Conservation (phyloP, 805 yeast genomes). For the Blastobotrys americana region DNA sequence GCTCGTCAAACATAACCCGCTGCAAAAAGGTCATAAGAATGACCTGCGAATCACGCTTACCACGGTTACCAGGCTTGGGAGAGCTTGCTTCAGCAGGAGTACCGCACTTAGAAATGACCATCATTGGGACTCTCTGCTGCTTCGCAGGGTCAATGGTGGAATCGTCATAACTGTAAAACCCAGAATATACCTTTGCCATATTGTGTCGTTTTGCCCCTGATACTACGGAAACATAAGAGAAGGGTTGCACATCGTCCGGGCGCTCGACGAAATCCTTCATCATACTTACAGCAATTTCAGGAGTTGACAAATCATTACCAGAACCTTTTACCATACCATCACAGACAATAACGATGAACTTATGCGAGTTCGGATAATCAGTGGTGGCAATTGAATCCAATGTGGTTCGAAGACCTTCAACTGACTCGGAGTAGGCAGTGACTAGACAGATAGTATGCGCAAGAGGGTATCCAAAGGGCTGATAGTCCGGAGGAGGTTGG, state of each 20-base stretch:
- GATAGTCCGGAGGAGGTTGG: slow-evolving; percentile 84
- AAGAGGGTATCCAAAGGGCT: slow-evolving; percentile 79
- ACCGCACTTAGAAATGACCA: slow-evolving; percentile 78
- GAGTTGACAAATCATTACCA: slow-evolving; percentile 81
- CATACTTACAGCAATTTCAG: slow-evolving; percentile 81
- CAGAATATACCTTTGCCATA: slow-evolving; percentile 95
- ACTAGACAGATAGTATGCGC: slow-evolving; percentile 68
- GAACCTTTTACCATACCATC: slow-evolving; percentile 95
- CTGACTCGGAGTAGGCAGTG: slow-evolving; percentile 94
- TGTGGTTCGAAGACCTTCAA: slow-evolving; percentile 76
- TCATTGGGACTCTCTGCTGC: slow-evolving; percentile 74
- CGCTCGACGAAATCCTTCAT: slow-evolving; percentile 73
- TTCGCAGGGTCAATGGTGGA: slow-evolving; percentile 66
- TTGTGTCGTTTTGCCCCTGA: slow-evolving; percentile 92
- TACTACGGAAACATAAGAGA: slow-evolving; percentile 92
- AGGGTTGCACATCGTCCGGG: slow-evolving; percentile 66
- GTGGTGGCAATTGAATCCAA: slow-evolving; percentile 92
- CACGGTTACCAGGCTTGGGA: slow-evolving; percentile 87
- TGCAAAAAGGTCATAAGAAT: slow-evolving; percentile 86
- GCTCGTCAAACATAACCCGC: slow-evolving; percentile 79
- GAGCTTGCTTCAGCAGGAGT: slow-evolving; percentile 71
- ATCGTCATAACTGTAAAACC: slow-evolving; percentile 82
- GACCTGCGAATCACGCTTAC: slow-evolving; percentile 86
- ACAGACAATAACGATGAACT: slow-evolving; percentile 74
- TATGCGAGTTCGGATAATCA: slow-evolving; percentile 92